Conservation (phyloP, 2,329 filamentous ascomycete genomes). For the Dactylellina sp. region DNA sequence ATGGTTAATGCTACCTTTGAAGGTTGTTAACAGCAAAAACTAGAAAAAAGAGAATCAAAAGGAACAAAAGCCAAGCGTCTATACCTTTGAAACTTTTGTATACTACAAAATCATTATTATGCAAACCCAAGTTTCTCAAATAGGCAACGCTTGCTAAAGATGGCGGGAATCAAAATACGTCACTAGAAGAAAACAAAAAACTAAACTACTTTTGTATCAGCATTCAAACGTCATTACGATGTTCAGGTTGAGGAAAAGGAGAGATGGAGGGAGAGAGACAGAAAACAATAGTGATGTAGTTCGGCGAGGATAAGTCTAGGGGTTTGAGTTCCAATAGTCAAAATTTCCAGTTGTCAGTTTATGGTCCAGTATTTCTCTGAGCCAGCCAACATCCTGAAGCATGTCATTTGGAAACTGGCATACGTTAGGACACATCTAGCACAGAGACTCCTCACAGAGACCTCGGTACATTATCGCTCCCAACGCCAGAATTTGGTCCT, state of each 20-base stretch:
- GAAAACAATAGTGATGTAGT: neutral
- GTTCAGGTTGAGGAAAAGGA: slow-evolving; percentile 3
- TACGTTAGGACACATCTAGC: neutral
- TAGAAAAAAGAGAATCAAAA: slow-evolving; percentile 7
- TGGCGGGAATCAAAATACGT: neutral
- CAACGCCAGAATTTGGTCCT: slow-evolving; percentile 35
- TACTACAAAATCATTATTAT: slow-evolving; percentile 36
- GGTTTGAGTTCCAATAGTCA: neutral
- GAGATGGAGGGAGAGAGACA: too few relatives aligned
- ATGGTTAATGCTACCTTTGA: neutral
- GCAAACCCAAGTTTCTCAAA: slow-evolving; percentile 5
- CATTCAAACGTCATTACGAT: slow-evolving; percentile 2
- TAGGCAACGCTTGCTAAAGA: slow-evolving; percentile 34
- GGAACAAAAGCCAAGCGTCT: slow-evolving; percentile 27
- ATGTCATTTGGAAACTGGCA: neutral
- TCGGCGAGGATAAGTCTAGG: slow-evolving; percentile 7
- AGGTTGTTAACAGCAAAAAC: neutral
- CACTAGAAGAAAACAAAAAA: neutral
- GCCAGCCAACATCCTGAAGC: slow-evolving; percentile 5
- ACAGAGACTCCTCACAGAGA: slow-evolving; percentile 36
- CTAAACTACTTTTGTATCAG: slow-evolving; percentile 25
- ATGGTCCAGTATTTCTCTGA: slow-evolving; percentile 44
- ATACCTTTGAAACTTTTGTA: slow-evolving; percentile 26
- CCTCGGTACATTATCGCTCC: slow-evolving; percentile 29
- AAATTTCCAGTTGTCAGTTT: neutral